These are phyloP conservation scores for Quercus bicolor DNA, from an alignment of 306 rosid genomes.

Conservation along the genomic window DNA sequence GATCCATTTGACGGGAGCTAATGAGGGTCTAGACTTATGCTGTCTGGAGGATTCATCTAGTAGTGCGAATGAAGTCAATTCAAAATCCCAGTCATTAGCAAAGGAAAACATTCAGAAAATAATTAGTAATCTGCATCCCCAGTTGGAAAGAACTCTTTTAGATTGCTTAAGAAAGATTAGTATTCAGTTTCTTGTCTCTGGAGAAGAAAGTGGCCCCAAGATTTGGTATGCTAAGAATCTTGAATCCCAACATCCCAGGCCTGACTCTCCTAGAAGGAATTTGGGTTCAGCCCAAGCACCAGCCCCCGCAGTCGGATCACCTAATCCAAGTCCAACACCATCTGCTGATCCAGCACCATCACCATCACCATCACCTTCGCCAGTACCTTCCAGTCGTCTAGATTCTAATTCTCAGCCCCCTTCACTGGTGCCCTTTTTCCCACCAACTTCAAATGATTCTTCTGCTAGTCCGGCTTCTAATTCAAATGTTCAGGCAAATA, in stretches of 20 bases:
- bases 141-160: conserved; percentile 50
- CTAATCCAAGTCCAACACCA: conserved; percentile 14
- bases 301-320: conserved; percentile 28
- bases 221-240: conserved; percentile 36
- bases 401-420: neutral
- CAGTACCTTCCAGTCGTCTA: conserved; percentile 23
- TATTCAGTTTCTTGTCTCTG: conserved; percentile 33
- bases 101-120: conserved; percentile 40
- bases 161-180: conserved; percentile 56
- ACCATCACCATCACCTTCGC: conserved; percentile 9
- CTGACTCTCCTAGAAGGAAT: conserved; percentile 52
- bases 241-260: conserved; percentile 34
- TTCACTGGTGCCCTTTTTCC: conserved; percentile 13
- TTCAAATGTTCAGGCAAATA: conserved; percentile 17
- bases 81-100: conserved; percentile 31
- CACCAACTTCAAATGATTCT: neutral
- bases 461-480: conserved; percentile 20
- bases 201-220: conserved; percentile 50
- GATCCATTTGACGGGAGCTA: conserved; percentile 42
- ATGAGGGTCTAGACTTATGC: conserved; percentile 39
- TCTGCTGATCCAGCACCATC: conserved; percentile 9
- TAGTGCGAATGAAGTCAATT: conserved; percentile 27
- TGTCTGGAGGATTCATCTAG: conserved; percentile 33
- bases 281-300: conserved; percentile 37
- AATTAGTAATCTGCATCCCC: conserved; percentile 42